phyloP scores from a whole-genome alignment of 805 yeast genomes.

The Hanseniaspora occidentalis region DNA sequence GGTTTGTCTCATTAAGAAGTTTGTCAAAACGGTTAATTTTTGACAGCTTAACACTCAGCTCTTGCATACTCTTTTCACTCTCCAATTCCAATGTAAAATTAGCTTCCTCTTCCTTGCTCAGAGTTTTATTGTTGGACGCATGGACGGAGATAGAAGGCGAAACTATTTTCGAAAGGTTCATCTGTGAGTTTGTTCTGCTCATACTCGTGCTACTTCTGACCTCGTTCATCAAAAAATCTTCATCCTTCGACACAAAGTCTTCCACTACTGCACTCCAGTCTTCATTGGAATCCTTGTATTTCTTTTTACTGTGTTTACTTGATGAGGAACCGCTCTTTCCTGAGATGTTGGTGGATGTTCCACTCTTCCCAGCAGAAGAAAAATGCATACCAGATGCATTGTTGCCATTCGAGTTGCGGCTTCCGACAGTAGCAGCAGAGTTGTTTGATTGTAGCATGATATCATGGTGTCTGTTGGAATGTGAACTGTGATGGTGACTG shows the following conservation, averaged over 20 bases:
- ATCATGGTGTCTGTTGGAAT: background rate
- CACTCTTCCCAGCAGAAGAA: too few species aligned
- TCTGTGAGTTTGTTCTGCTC: background rate
- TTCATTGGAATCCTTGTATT: conserved; percentile 66
- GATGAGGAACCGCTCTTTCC: too few species aligned
- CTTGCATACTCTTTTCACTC: conserved; percentile 25
- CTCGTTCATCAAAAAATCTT: background rate
- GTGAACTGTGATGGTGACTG: background rate
- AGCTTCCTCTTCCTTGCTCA: conserved; percentile 8
- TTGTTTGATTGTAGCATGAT: background rate
- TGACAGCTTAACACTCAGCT: conserved; percentile 45
- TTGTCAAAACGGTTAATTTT: conserved; percentile 56
- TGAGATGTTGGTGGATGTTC: too few species aligned
- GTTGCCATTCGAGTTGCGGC: too few species aligned
- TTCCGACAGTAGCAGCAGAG: background rate
- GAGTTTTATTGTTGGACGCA: background rate
- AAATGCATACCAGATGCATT: too few species aligned
- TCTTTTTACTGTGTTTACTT: conserved; percentile 21
- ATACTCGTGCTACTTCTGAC: background rate
- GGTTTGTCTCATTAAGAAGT: conserved; percentile 37
- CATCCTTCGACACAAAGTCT: conserved; percentile 25
- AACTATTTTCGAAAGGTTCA: background rate
- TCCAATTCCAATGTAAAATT: conserved; percentile 18
- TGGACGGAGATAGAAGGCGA: background rate
- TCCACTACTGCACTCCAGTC: conserved; percentile 84